Evolutionary conservation across 768 basidiomycete species (phyloP), one percentile per base, ranked within the genome.

Genomic region (Hypholoma sublateritium): DNA sequence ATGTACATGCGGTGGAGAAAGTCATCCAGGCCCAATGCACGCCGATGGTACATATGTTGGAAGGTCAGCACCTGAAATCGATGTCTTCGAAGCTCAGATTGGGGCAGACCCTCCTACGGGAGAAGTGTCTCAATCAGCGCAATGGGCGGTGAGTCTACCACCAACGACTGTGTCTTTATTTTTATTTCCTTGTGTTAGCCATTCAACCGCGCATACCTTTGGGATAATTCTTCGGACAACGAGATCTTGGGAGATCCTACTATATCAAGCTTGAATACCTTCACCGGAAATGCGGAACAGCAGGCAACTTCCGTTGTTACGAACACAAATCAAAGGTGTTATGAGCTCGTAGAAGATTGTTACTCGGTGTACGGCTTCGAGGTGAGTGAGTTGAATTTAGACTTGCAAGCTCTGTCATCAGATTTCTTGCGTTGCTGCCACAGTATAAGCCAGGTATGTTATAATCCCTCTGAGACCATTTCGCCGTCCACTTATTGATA

Each of bases 31-130:
- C 7, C 95, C 95, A 21, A 71, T 83, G 45, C 86, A 87, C 58
- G 55, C 72, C 0, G 90, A 96, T 60, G 93, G 93, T 35, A 78
- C 86, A 3, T 95, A 84, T 65, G 84, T 89, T 21, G 94, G 93
- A 13, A 83, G 94, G 49, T 70, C 87, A 25, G 90, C 93, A 3
- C 93, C 93, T 2, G 94, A 96, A 70, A 94, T 96, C 43, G 94
- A 96, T 75, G 78, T 94, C 21, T 87, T 95, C 66, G 94, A 95
- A 75, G 89, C 93, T 9, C 85, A 87, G 71, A 86, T 86, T 57
- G 55, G 63, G 37, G 67, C 74, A 8, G 67, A 71, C 5, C 62
- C 73, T 14, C 68, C 74, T 11, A 67, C 50, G 1, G 82, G 74
- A 19, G 76, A 84, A 62, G 91, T 95, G 14, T 95, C 93, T 7